phyloP scores from a whole-genome alignment of 768 basidiomycete species.

The Suillus discolor region DNA sequence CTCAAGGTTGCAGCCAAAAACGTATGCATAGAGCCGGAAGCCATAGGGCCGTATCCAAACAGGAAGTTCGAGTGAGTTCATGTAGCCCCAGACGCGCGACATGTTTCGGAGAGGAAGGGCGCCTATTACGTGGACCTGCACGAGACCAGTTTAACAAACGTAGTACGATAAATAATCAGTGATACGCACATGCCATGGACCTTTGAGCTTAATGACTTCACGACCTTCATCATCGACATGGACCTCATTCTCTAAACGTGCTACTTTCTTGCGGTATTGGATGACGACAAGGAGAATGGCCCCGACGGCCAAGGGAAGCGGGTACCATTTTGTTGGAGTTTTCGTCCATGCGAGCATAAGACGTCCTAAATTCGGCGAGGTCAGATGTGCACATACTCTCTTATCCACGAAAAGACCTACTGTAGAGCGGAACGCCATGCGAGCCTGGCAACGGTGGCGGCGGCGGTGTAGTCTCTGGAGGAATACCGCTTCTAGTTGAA shows the following conservation, averaged over 20 bases:
- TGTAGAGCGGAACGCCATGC: conserved; percentile 50
- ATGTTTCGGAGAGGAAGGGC: conserved; percentile 93
- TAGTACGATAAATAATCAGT: background rate
- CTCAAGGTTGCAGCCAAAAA: conserved; percentile 94
- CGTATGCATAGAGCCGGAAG: conserved; percentile 78
- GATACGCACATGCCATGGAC: conserved; percentile 86
- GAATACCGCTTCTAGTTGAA: conserved; percentile 25
- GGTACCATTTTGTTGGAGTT: conserved; percentile 95
- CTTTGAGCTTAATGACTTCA: conserved; percentile 78
- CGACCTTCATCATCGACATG: conserved; percentile 82
- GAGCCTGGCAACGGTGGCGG: conserved; percentile 46
- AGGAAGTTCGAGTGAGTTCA: conserved; percentile 92
- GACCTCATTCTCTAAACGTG: conserved; percentile 58
- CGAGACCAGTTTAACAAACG: conserved; percentile 9
- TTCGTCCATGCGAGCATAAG: conserved; percentile 78
- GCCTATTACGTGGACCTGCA: conserved; percentile 92
- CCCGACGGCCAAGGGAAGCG: conserved; percentile 87
- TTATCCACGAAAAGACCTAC: conserved; percentile 23
- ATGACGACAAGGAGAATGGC: conserved; percentile 83
- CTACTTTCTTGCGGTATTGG: conserved; percentile 67
- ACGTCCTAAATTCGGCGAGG: conserved; percentile 44
- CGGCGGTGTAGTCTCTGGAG: conserved; percentile 50
- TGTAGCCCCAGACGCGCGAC: conserved; percentile 96
- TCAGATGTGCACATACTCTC: background rate
- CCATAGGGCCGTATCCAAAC: conserved; percentile 95